Percentiles rank a stretch among this genome's conserved stretches.
Conservation (phyloP, 371 early-diverging fungal genomes). For the Ecytonucleospora hepatopenaei region DNA sequence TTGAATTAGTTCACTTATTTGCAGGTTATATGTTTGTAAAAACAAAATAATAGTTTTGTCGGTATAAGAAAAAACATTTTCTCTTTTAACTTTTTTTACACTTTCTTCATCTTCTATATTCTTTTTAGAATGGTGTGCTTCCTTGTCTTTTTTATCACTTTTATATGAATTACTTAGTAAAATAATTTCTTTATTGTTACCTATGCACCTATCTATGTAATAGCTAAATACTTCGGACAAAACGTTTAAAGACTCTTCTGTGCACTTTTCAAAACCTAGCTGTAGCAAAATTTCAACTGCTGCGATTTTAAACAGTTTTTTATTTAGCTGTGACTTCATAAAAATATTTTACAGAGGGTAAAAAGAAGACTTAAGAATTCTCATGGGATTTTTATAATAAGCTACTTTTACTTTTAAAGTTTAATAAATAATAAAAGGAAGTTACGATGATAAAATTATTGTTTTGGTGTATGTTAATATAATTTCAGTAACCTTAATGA, state of each 20-base stretch:
- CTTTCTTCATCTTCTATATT: not conserved
- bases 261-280: constrained; percentile 45
- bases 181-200: not conserved
- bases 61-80: not conserved
- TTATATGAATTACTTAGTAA: not conserved
- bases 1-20: constrained; percentile 5
- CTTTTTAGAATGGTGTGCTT: not conserved
- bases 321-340: constrained; percentile 44
- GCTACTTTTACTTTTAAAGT: too few relatives aligned
- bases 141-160: not conserved
- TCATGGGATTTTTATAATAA: too few relatives aligned
- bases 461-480: too few relatives aligned
- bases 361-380: too few relatives aligned
- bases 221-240: constrained; percentile 32
- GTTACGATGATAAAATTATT: too few relatives aligned
- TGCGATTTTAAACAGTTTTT: constrained; percentile 35
- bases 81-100: not conserved
- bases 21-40: not conserved
- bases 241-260: constrained; percentile 41
- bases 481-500: too few relatives aligned
- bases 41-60: not conserved
- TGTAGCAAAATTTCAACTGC: constrained; percentile 40
- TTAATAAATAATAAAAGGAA: too few relatives aligned
- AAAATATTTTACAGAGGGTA: not conserved
- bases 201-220: constrained; percentile 27